Evolutionary conservation across 352 stramenopile species (phyloP), one percentile per base, ranked within the genome.

Genomic region (Phytophthora fragariae): DNA sequence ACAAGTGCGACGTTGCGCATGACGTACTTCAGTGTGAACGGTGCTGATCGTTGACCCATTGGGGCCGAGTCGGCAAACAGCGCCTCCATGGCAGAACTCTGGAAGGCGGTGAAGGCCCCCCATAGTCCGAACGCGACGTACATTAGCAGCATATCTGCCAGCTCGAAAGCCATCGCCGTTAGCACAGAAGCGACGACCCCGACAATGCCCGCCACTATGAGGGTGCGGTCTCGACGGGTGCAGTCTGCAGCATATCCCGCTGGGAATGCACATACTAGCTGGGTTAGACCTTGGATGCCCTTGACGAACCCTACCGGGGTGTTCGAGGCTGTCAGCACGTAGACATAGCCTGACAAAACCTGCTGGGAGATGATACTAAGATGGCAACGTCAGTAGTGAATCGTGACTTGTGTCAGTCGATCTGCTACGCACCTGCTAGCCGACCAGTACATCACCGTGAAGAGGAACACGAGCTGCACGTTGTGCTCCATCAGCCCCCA

Each of bases 21-120:
- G 17, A 88, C 72, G 62, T 90, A 81, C 64, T 93, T 91, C 52
- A 93, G 65, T 15, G 80, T 97, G 75, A 97, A 97, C 17, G 86
- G 90, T 9, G 85, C 73, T 2, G 86, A 94, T 35, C 92, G 75
- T 64, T 92, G 75, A 0, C 88, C 86, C 2, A 82, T 52, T 8
- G 85, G 84, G 33, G 97, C 81, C 0, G 90, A 97, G 67, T 97
- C 92, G 8, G 90, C 89, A 56, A 97, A 96, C 0, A 97, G 68
- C 2, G 92, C 91, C 50, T 96, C 88, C 60, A 92, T 77, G 0
- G 88, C 80, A 3, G 92, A 90, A 65, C 87, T 88, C 39, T 92
- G 83, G 50, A 97, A 81, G 5, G 91, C 89, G 21, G 80, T 74
- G 69, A 95, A 96, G n/a, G 83, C 61, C 17, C 92, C 92, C 88